Percentiles rank a stretch among this genome's conserved stretches.
Evolutionary conservation across 805 yeast species (phyloP).

Genomic region (Metschnikowia amazonensis): DNA sequence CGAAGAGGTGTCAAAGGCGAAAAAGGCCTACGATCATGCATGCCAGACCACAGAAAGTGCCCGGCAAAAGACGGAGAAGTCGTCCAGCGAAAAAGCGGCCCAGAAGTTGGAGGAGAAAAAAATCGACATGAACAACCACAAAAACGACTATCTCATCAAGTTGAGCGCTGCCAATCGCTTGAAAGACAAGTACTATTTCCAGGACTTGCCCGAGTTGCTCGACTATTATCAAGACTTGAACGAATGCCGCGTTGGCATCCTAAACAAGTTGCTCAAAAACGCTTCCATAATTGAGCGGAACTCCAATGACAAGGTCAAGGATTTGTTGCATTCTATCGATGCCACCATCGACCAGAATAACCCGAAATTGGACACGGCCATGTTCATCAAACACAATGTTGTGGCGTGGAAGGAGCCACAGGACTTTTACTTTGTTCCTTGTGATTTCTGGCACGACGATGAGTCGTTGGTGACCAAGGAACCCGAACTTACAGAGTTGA

Average conservation of each 20-base stretch:
- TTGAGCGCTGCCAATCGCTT: constrained; percentile 83
- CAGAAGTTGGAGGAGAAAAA: constrained; percentile 60
- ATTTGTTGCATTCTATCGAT: constrained; percentile 49
- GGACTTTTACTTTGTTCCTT: constrained; percentile 82
- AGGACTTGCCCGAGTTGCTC: constrained; percentile 86
- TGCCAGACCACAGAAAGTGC: constrained; percentile 80
- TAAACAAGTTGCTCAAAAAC: constrained; percentile 64
- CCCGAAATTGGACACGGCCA: constrained; percentile 73
- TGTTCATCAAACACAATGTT: constrained; percentile 88
- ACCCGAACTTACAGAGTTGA: constrained; percentile 55
- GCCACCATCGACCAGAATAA: constrained; percentile 62
- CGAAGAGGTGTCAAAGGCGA: constrained; percentile 58
- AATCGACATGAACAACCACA: constrained; percentile 80
- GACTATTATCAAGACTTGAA: constrained; percentile 82
- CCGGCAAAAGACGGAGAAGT: constrained; percentile 67
- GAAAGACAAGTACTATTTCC: constrained; percentile 89
- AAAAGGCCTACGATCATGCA: constrained; percentile 72
- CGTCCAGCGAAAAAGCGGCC: constrained; percentile 44
- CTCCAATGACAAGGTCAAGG: constrained; percentile 43
- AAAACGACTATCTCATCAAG: constrained; percentile 75
- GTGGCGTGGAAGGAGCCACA: constrained; percentile 77
- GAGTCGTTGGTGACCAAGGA: constrained; percentile 62
- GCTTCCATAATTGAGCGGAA: constrained; percentile 60
- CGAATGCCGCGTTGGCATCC: constrained; percentile 67
- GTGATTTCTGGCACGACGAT: constrained; percentile 97